Evolutionary conservation across 1,139 yeast genomes (phyloP), one percentile per base, ranked within the genome.

Genomic region (Yamadazyma spencermartinsiae): DNA sequence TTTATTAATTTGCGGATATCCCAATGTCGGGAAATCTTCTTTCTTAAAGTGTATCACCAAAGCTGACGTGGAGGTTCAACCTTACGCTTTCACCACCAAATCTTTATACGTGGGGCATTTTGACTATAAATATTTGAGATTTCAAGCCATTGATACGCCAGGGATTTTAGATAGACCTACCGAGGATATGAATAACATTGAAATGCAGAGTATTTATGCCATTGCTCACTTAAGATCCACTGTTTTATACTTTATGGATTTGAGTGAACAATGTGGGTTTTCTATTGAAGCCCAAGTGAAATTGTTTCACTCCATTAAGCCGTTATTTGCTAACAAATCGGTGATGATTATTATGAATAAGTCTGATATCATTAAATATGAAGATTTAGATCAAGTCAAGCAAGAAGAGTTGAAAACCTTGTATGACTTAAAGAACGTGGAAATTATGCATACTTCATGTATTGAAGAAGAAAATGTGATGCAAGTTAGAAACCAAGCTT

Each of bases 131-230:
- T 94, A 92, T 66, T 74, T 92, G 60, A 77, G 99, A 59, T 92
- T 92, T 74, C 99, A 92, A 72, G 98, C 98, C 41, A 92, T 92
- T 59, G 99, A 92, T 66, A 92, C 99, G 24, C 99, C 99, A 20
- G 99, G 99, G 74, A 90, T 92, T 58, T 74, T 92, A 61, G 99
- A 92, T 67, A 84, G 98, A 66, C 98, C 98, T 45, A 89, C 98
- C 34, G 99, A 92, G 65, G 98, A 92, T 63, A 94, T 92, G 99
- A 94, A 90, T 73, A 92, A 94, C 68, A 94, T 92, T 64, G 99
- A 92, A 74, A 92, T 92, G 98, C 99, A 92, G 72, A 85, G 96
- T 40, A 90, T 92, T 58, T 92, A 94, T 59, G 98, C 98, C 45
- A 88, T 92, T 75, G 98, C 98, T 28, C 98, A 92, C 67, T 80